Percentiles rank a stretch among this genome's conserved stretches.
Conservation (phyloP, 2,329 filamentous ascomycete genomes). For the Aureobasidium sp. region DNA sequence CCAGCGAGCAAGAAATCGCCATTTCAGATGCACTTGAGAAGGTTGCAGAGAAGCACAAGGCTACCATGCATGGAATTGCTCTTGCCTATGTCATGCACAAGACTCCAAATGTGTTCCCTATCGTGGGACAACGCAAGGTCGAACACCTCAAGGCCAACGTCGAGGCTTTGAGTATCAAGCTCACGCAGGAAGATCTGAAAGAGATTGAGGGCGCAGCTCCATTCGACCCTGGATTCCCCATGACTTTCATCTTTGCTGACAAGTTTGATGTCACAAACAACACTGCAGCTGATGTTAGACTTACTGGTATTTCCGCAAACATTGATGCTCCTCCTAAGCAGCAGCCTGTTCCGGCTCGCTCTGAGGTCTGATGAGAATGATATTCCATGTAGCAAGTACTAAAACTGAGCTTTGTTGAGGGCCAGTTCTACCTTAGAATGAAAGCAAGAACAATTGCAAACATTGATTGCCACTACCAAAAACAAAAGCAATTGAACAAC, state of each 20-base stretch:
- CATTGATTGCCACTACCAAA: too few species aligned
- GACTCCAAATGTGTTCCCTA: conserved; percentile 60
- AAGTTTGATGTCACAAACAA: conserved; percentile 6
- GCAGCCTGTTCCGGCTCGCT: conserved; percentile 4
- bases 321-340: conserved; percentile 12
- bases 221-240: conserved; percentile 61
- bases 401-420: too few species aligned
- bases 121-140: conserved; percentile 61
- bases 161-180: conserved; percentile 52
- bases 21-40: conserved; percentile 52
- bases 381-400: too few species aligned
- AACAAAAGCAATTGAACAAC: background rate
- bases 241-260: conserved; percentile 41
- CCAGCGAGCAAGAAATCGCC: conserved; percentile 39
- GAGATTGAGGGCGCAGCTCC: conserved; percentile 54
- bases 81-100: conserved; percentile 68
- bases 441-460: too few species aligned
- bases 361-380: background rate
- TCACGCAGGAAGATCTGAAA: conserved; percentile 54
- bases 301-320: conserved; percentile 2
- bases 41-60: conserved; percentile 45
- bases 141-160: conserved; percentile 64
- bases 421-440: too few species aligned
- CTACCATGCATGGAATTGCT: conserved; percentile 23
- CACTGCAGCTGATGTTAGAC: conserved; percentile 10